phyloP scores from a whole-genome alignment of 176 grass and related monocot species.

The Alopecurus myosuroides region DNA sequence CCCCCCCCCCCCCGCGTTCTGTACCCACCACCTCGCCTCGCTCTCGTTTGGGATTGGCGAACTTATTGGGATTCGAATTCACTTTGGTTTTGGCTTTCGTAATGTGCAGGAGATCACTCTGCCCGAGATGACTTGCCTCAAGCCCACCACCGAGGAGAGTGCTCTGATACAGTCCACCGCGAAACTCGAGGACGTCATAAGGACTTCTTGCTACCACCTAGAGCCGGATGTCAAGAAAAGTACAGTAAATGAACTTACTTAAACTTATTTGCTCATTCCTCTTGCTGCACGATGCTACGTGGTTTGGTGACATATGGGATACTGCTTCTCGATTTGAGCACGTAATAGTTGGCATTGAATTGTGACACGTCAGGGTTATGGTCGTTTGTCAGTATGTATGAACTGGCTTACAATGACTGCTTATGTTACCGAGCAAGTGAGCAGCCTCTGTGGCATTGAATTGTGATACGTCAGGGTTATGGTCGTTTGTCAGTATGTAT shows the following conservation, averaged over 20 bases:
- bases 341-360: neutral
- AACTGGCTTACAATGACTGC: neutral
- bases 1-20: neutral
- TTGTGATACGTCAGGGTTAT: neutral
- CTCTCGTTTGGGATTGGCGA: neutral
- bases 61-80: neutral
- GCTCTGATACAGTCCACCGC: constrained; percentile 6
- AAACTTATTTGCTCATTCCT: neutral
- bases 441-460: neutral
- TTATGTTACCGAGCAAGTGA: neutral
- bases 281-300: neutral
- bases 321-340: neutral
- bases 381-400: neutral
- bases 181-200: constrained; percentile 45
- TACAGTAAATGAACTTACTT: neutral
- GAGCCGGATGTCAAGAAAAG: constrained; percentile 48
- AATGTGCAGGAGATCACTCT: constrained; percentile 23
- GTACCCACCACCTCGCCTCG: neutral
- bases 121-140: constrained; percentile 27
- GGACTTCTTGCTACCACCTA: constrained; percentile 43
- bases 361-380: neutral
- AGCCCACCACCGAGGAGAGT: constrained; percentile 23
- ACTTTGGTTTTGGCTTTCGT: neutral
- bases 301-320: neutral
- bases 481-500: neutral